A percentile compares a stretch with the other conserved stretches of the same genome.
These are phyloP conservation scores for Zarea fungicola DNA, from an alignment of 2,329 filamentous ascomycete species.

Conservation along the genomic window DNA sequence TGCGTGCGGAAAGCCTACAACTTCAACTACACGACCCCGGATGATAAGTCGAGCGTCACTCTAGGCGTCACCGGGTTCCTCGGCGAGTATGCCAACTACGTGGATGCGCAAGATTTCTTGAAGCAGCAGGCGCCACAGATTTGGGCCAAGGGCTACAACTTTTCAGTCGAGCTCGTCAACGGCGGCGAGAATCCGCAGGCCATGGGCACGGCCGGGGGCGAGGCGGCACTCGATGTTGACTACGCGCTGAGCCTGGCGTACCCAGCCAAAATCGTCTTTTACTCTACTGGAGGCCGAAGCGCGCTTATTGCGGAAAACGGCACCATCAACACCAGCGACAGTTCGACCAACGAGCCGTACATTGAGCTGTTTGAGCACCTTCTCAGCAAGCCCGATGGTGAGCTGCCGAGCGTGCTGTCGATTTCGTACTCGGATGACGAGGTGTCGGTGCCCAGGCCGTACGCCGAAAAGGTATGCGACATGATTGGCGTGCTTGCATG, in stretches of 20 bases:
- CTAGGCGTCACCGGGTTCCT: conserved; percentile 47
- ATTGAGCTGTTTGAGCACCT: conserved; percentile 49
- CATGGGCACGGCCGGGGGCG: conserved; percentile 31
- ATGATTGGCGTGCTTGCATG: conserved; percentile 48
- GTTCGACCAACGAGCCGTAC: conserved; percentile 51
- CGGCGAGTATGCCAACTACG: conserved; percentile 40
- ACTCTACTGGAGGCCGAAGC: conserved; percentile 40
- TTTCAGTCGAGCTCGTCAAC: conserved; percentile 36
- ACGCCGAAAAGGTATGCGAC: conserved; percentile 48
- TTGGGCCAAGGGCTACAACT: conserved; percentile 32
- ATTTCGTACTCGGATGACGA: conserved; percentile 57
- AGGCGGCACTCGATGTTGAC: conserved; percentile 45
- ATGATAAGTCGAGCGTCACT: conserved; percentile 29
- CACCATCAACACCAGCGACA: conserved; percentile 24
- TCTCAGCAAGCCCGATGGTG: conserved; percentile 35
- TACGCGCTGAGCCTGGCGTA: conserved; percentile 42
- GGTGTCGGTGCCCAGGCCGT: conserved; percentile 45
- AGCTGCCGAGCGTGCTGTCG: conserved; percentile 51
- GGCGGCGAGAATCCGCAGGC: conserved; percentile 40
- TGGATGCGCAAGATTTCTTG: conserved; percentile 37
- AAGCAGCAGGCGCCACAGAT: conserved; percentile 31
- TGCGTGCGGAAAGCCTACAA: conserved; percentile 44
- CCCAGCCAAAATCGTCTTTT: conserved; percentile 40
- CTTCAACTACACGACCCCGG: conserved; percentile 31
- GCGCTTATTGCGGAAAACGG: conserved; percentile 35